phyloP scores from a whole-genome alignment of 345 rosid species.

The Brassica carinata region DNA sequence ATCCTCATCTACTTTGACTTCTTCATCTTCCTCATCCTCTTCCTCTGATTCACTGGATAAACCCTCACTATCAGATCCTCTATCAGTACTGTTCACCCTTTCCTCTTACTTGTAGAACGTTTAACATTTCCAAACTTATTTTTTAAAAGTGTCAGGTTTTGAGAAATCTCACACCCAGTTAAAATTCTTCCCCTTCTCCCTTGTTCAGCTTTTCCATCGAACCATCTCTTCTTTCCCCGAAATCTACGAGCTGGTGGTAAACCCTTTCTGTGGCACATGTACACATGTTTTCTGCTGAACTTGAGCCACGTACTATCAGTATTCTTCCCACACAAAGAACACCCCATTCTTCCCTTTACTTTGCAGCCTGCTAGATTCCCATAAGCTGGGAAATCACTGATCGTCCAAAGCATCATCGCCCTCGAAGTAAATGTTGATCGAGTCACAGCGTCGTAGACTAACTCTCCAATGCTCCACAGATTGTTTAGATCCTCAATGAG shows the following conservation, averaged over 20 bases:
- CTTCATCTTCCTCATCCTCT: neutral
- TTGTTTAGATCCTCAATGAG: neutral
- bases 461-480: neutral
- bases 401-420: neutral
- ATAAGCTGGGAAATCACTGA: neutral
- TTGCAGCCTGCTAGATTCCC: neutral
- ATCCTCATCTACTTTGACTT: neutral
- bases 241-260: neutral
- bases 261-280: neutral
- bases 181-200: neutral
- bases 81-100: neutral
- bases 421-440: neutral
- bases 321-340: neutral
- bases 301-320: neutral
- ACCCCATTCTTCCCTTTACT: neutral
- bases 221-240: neutral
- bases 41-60: neutral
- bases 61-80: neutral
- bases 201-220: neutral
- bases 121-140: neutral
- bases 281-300: neutral
- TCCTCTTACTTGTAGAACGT: neutral
- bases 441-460: neutral
- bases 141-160: neutral
- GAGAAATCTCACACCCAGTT: neutral